These are phyloP conservation scores for Onygenales sp. DNA, from an alignment of 2,329 filamentous ascomycete genomes.

Conservation along the genomic window DNA sequence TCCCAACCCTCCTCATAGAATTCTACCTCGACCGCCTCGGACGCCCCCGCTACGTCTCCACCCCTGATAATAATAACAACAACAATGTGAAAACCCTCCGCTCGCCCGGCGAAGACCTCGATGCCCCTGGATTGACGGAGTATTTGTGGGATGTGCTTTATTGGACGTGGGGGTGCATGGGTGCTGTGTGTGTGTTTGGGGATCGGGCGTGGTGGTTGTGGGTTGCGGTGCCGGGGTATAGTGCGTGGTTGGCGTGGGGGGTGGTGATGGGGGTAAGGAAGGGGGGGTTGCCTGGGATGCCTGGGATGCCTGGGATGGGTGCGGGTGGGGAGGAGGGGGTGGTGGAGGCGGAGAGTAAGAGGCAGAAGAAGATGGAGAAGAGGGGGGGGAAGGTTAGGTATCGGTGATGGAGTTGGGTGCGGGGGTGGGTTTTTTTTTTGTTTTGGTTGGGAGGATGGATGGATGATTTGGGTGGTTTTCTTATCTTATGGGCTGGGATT, in stretches of 20 bases:
- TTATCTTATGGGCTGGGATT: neutral
- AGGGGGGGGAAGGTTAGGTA: constrained; percentile 36
- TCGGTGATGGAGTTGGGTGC: constrained; percentile 19
- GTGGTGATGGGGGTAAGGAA: constrained; percentile 39
- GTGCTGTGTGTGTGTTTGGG: constrained; percentile 66
- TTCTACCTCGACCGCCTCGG: constrained; percentile 77
- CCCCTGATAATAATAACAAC: constrained; percentile 21
- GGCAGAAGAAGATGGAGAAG: constrained; percentile 46
- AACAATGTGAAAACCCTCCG: constrained; percentile 46
- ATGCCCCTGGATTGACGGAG: constrained; percentile 80
- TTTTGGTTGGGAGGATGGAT: neutral
- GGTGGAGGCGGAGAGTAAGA: constrained; percentile 35
- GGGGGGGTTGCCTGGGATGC: constrained; percentile 17
- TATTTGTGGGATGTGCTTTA: constrained; percentile 98
- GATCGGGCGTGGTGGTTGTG: constrained; percentile 68
- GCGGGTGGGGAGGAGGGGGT: constrained; percentile 20
- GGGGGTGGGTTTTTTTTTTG: neutral
- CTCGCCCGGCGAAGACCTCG: constrained; percentile 76
- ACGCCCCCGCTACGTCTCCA: constrained; percentile 61
- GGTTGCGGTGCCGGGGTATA: constrained; percentile 40
- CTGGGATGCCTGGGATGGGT: constrained; percentile 33
- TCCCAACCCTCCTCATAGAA: constrained; percentile 69
- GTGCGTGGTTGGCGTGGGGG: constrained; percentile 36
- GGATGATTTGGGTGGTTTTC: neutral
- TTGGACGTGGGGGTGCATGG: constrained; percentile 75